Conservation (phyloP, 2,329 filamentous ascomycete genomes). For the Fusarium subglutinans region DNA sequence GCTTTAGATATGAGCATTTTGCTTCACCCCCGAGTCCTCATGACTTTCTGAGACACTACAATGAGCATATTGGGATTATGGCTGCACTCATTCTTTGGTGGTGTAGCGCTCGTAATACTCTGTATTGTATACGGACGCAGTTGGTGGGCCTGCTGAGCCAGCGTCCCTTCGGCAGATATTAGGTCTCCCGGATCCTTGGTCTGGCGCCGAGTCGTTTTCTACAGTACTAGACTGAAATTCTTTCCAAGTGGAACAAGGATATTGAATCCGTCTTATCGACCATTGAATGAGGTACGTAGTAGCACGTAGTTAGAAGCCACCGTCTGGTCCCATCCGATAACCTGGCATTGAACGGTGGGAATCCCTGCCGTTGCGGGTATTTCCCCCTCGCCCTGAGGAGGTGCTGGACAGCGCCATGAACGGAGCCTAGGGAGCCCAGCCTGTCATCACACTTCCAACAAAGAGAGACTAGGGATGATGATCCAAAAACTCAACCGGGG, state of each 20-base stretch:
- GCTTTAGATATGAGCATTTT: conserved; percentile 2
- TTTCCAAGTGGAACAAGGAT: conserved; percentile 24
- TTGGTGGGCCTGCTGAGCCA: background rate
- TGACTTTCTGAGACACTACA: conserved; percentile 17
- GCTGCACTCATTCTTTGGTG: background rate
- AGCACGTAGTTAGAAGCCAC: conserved; percentile 39
- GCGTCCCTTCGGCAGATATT: conserved; percentile 9
- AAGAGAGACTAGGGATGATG: conserved; percentile 33
- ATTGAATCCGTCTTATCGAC: conserved; percentile 29
- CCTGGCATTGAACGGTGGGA: conserved; percentile 37
- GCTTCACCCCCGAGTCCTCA: conserved; percentile 1
- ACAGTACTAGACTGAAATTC: conserved; percentile 21
- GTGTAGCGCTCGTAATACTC: background rate
- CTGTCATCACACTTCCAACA: conserved; percentile 37
- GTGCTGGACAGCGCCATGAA: conserved; percentile 24
- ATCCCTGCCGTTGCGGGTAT: conserved; percentile 33
- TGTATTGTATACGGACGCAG: background rate
- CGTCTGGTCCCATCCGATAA: conserved; percentile 41
- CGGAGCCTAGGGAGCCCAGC: conserved; percentile 17
- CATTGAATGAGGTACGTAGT: conserved; percentile 32
- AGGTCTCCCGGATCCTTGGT: conserved; percentile 25
- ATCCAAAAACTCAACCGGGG: conserved; percentile 40
- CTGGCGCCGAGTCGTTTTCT: conserved; percentile 9
- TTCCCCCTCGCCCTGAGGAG: conserved; percentile 31
- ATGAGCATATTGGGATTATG: background rate